Evolutionary conservation across 2,329 filamentous ascomycete species (phyloP).

Genomic region (Colletotrichum sublineola): DNA sequence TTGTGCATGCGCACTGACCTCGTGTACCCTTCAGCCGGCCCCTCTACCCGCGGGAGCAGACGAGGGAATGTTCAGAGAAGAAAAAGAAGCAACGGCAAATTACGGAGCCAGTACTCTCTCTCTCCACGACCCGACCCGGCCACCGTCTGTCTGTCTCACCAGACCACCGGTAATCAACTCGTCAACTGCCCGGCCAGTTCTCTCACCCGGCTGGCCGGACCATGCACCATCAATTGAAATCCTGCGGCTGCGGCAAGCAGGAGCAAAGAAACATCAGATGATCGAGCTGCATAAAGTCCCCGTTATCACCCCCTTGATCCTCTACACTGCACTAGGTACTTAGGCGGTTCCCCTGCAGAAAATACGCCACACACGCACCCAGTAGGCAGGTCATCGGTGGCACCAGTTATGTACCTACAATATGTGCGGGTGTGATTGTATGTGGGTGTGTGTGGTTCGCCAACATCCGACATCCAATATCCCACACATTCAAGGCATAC

Average conservation of each 20-base stretch:
- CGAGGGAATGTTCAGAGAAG: conserved; percentile 24
- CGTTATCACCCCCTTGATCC: not conserved
- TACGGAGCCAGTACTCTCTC: not conserved
- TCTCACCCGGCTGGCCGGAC: conserved; percentile 15
- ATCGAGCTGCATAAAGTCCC: conserved; percentile 33
- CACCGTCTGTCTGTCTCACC: not conserved
- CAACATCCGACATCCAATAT: conserved; percentile 14
- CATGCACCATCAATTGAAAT: conserved; percentile 21
- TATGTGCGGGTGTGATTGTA: not conserved
- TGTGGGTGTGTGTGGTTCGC: not conserved
- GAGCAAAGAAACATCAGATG: conserved; percentile 33
- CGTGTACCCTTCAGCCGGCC: not conserved
- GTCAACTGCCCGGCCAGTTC: not conserved
- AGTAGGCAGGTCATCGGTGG: conserved; percentile 2
- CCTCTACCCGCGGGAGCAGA: conserved; percentile 26
- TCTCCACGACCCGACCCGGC: not conserved
- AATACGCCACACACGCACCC: conserved; percentile 3
- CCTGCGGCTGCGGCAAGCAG: conserved; percentile 28
- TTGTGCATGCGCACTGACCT: no score
- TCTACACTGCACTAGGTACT: not conserved
- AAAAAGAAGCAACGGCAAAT: conserved; percentile 12
- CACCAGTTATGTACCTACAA: not conserved
- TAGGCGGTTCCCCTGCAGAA: conserved; percentile 23
- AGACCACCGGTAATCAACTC: not conserved
- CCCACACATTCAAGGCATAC: conserved; percentile 4